Conservation (phyloP, 225 moss, liverwort and hornwort genomes). For the Sphagnum contortum region DNA sequence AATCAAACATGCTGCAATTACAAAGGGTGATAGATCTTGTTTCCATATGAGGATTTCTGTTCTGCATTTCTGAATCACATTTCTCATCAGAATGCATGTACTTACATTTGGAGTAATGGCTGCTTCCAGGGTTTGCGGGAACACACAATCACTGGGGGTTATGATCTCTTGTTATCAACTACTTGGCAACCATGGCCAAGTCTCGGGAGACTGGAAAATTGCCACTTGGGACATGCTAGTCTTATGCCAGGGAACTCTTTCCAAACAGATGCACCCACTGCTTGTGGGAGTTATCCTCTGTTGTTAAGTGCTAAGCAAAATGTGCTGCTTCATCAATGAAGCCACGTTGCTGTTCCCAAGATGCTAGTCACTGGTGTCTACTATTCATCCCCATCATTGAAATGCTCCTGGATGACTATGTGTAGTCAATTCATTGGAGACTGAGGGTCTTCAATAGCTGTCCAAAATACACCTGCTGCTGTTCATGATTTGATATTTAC, state of each 20-base stretch:
- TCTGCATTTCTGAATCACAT: no score
- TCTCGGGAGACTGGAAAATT: constrained; percentile 26
- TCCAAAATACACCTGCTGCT: no score
- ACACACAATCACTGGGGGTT: constrained; percentile 24
- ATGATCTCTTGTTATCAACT: constrained; percentile 38
- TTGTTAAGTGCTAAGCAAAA: constrained; percentile 51
- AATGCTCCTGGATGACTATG: no score
- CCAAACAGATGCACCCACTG: constrained; percentile 25
- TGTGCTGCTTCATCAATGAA: constrained; percentile 49
- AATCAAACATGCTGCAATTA: no score
- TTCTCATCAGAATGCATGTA: background rate
- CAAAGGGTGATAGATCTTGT: constrained; percentile 1
- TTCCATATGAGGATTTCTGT: no score
- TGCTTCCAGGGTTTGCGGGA: constrained; percentile 26
- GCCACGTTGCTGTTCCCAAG: no score
- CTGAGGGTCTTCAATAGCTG: no score
- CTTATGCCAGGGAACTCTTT: constrained; percentile 7
- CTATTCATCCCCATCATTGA: no score
- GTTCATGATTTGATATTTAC: no score
- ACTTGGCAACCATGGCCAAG: constrained; percentile 48
- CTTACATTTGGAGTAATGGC: constrained; percentile 11
- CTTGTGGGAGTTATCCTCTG: constrained; percentile 43
- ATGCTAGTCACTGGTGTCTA: no score
- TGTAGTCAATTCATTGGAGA: no score
- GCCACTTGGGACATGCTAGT: constrained; percentile 34